These are phyloP conservation scores for Bromus sterilis DNA, from an alignment of 176 grass and related monocot species.

Conservation along the genomic window DNA sequence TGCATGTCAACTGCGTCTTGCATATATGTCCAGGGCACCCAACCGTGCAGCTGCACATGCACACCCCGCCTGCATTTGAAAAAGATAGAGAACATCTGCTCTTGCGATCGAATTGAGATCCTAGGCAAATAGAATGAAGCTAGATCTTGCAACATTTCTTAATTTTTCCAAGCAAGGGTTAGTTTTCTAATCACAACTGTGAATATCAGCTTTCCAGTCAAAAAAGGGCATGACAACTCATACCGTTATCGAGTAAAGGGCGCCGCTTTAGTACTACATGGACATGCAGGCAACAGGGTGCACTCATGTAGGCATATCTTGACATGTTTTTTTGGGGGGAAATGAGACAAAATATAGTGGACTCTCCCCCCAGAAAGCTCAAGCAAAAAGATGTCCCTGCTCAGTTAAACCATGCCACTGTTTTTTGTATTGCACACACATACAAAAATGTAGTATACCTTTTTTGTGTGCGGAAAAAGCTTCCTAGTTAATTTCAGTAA, in stretches of 20 bases:
- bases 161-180: constrained; percentile 13
- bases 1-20: constrained; percentile 33
- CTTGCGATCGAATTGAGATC: constrained; percentile 24
- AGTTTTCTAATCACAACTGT: constrained; percentile 19
- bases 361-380: constrained; percentile 35
- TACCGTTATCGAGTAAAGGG: constrained; percentile 39
- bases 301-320: constrained; percentile 18
- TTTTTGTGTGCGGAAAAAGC: constrained; percentile 4
- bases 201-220: constrained; percentile 35
- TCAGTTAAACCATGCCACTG: constrained; percentile 29
- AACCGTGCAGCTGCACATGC: constrained; percentile 26
- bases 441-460: not conserved
- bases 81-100: constrained; percentile 43
- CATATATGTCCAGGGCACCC: constrained; percentile 14
- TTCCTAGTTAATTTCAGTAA: not conserved
- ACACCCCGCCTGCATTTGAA: not conserved
- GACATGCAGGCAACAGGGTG: constrained; percentile 26
- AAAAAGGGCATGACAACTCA: constrained; percentile 31
- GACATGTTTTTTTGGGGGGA: constrained; percentile 29
- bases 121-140: constrained; percentile 54
- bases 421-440: constrained; percentile 17
- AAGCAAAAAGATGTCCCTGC: constrained; percentile 32
- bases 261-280: constrained; percentile 27
- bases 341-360: constrained; percentile 61
- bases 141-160: constrained; percentile 36